A percentile compares a stretch with the other conserved stretches of the same genome.
Conservation (phyloP, 1,139 yeast genomes). For the Torulaspora pretoriensis region DNA sequence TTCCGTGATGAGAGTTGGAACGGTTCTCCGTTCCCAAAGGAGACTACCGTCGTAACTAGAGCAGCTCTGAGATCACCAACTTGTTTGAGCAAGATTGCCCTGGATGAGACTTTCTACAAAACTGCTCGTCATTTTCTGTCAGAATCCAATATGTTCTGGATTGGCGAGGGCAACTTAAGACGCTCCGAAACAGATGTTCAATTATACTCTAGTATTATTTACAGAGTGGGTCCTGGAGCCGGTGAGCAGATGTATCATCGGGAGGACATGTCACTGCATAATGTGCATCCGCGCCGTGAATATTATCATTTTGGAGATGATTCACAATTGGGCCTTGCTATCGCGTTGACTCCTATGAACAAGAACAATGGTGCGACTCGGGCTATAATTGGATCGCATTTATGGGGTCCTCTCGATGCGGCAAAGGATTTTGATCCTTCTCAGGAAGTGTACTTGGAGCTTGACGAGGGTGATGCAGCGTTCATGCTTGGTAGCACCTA, state of each 20-base stretch:
- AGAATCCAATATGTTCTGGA: slow-evolving; percentile 27
- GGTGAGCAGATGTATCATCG: slow-evolving; percentile 31
- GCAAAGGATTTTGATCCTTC: slow-evolving; percentile 38
- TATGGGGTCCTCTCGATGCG: slow-evolving; percentile 33
- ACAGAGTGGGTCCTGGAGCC: slow-evolving; percentile 35
- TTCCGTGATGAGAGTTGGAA: slow-evolving; percentile 15
- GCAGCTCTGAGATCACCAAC: slow-evolving; percentile 12
- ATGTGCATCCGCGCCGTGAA: slow-evolving; percentile 26
- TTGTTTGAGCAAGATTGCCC: slow-evolving; percentile 11
- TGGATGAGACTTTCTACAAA: slow-evolving; percentile 10
- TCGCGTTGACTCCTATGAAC: slow-evolving; percentile 29
- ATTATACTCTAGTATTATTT: slow-evolving; percentile 33
- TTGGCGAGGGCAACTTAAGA: slow-evolving; percentile 26
- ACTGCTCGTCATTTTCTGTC: slow-evolving; percentile 15
- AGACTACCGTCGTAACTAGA: slow-evolving; percentile 17
- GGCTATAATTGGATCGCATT: slow-evolving; percentile 32
- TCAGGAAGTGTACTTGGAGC: slow-evolving; percentile 31
- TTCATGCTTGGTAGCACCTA: slow-evolving; percentile 35
- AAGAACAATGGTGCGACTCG: slow-evolving; percentile 34
- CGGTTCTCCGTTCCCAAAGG: slow-evolving; percentile 17
- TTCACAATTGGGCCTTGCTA: slow-evolving; percentile 26
- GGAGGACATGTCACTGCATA: slow-evolving; percentile 34
- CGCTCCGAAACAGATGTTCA: slow-evolving; percentile 30
- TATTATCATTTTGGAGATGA: slow-evolving; percentile 27
- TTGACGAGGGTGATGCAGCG: slow-evolving; percentile 35